phyloP scores from a whole-genome alignment of 73 alveolate genomes.

The Loxodes magnus region DNA sequence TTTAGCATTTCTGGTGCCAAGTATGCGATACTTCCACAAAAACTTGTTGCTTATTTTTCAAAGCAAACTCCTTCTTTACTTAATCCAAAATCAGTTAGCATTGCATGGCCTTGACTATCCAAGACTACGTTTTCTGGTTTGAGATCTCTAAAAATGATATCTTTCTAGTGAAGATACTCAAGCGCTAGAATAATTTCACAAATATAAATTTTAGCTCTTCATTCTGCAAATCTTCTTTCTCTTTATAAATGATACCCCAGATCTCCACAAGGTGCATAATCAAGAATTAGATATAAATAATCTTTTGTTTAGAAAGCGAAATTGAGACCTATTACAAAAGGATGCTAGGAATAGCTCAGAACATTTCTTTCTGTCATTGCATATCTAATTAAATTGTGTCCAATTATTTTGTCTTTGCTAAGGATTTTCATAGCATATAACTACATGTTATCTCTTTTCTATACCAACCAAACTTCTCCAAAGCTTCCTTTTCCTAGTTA shows the following conservation, averaged over 20 bases:
- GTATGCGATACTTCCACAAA: slow-evolving; percentile 91
- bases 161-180: slow-evolving; percentile 78
- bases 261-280: slow-evolving; percentile 93
- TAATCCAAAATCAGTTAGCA: slow-evolving; percentile 92
- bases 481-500: slow-evolving; percentile 42
- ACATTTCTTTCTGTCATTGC: slow-evolving; percentile 93
- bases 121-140: slow-evolving; percentile 70
- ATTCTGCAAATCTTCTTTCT: slow-evolving; percentile 78
- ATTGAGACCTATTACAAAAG: slow-evolving; percentile 71
- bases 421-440: slow-evolving; percentile 57
- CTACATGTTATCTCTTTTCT: slow-evolving; percentile 33
- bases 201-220: slow-evolving; percentile 68
- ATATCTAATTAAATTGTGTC: slow-evolving; percentile 66
- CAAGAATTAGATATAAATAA: slow-evolving; percentile 67
- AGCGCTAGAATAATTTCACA: slow-evolving; percentile 80
- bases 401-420: slow-evolving; percentile 41
- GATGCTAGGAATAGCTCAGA: slow-evolving; percentile 65
- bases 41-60: slow-evolving; percentile 72
- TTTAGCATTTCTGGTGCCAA: slow-evolving; percentile 94
- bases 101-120: slow-evolving; percentile 86
- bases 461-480: slow-evolving; percentile 44
- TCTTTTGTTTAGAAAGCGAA: slow-evolving; percentile 86
- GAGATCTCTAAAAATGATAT: slow-evolving; percentile 70
- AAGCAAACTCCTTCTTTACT: slow-evolving; percentile 84
- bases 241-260: slow-evolving; percentile 63